Evolutionary conservation across 352 stramenopile species (phyloP).

Genomic region (Phytopythium litorale): DNA sequence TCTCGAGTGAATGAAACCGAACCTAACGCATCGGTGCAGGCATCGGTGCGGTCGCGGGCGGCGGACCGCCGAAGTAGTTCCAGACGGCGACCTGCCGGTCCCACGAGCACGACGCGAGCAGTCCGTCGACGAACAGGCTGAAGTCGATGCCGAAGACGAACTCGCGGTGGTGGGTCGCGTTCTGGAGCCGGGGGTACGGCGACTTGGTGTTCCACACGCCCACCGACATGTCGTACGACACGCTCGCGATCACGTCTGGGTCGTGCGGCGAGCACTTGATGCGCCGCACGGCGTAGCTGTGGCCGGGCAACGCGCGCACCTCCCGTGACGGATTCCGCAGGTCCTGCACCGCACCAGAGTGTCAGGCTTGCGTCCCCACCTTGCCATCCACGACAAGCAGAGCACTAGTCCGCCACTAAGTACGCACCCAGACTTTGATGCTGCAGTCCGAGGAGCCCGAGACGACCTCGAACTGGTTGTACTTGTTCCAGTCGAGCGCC

Average conservation of each 20-base stretch:
- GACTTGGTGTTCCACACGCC: constrained; percentile 86
- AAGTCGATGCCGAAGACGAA: constrained; percentile 88
- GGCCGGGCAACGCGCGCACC: constrained; percentile 66
- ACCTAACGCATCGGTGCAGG: constrained; percentile 18
- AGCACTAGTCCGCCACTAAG: background rate
- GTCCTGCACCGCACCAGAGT: constrained; percentile 31
- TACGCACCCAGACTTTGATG: constrained; percentile 82
- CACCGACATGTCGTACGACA: constrained; percentile 91
- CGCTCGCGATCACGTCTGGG: constrained; percentile 71
- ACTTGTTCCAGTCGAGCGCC: constrained; percentile 91
- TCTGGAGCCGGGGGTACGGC: constrained; percentile 72
- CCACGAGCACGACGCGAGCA: constrained; percentile 78
- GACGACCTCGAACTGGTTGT: constrained; percentile 87
- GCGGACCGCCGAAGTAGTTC: constrained; percentile 77
- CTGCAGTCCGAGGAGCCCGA: constrained; percentile 79
- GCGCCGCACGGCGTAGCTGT: constrained; percentile 79
- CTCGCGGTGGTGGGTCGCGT: constrained; percentile 77
- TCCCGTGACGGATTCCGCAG: constrained; percentile 67
- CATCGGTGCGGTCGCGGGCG: constrained; percentile 14
- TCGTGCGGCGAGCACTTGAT: constrained; percentile 87
- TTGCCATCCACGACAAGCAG: too few species aligned
- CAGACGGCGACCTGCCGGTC: constrained; percentile 70
- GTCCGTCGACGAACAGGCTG: constrained; percentile 73
- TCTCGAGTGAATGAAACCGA: constrained; percentile 2
- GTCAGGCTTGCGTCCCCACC: too few species aligned